Conservation (phyloP, 2,329 filamentous ascomycete genomes). For the Chrysoporthe deuterocubensis region DNA sequence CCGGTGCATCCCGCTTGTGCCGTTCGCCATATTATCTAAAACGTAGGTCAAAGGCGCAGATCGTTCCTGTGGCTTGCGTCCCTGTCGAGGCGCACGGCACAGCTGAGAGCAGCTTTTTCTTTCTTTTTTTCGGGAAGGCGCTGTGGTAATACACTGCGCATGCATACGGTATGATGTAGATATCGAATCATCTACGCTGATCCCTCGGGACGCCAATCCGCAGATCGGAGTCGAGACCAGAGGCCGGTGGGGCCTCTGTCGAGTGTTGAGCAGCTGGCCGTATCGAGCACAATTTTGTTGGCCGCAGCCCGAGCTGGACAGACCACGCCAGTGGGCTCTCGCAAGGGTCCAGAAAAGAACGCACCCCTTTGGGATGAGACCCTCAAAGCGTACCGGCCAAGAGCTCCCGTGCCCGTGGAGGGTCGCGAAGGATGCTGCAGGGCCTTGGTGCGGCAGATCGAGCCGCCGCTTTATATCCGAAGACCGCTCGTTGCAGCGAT, state of each 20-base stretch:
- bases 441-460: not conserved
- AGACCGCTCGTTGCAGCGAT: constrained; percentile 19
- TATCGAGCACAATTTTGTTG: constrained; percentile 5
- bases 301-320: constrained; percentile 3
- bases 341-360: not conserved
- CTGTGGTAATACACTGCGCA: not conserved
- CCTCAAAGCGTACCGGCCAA: not conserved
- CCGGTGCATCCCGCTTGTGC: not conserved
- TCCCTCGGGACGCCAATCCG: constrained; percentile 6
- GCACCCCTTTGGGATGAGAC: not conserved
- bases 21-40: not conserved
- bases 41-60: not conserved
- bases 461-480: constrained; percentile 19
- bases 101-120: not conserved
- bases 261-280: constrained; percentile 9
- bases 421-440: constrained; percentile 3
- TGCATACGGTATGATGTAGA: constrained; percentile 9
- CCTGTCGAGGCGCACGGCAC: not conserved
- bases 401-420: not conserved
- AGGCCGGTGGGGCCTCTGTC: not conserved
- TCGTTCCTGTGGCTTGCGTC: not conserved
- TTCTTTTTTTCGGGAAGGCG: too few species aligned
- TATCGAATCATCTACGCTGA: constrained; percentile 7
- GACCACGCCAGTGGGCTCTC: not conserved
- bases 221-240: not conserved